Percentiles rank a stretch among this genome's conserved stretches.
These are phyloP conservation scores for Salvia hispanica DNA, from an alignment of 257 asterid genomes.

Conservation along the genomic window DNA sequence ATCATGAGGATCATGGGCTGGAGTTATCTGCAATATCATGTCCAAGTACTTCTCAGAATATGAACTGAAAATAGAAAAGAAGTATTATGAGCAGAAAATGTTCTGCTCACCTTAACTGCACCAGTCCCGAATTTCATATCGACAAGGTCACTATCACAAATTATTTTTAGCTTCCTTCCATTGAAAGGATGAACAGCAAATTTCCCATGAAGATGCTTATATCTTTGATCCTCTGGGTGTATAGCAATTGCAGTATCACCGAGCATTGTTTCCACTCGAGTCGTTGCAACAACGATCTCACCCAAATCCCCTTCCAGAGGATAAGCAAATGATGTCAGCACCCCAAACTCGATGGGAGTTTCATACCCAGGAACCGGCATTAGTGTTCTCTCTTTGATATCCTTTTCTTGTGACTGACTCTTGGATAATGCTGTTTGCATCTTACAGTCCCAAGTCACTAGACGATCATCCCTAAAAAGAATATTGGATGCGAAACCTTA, in stretches of 20 bases:
- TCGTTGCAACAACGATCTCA: slow-evolving; percentile 95
- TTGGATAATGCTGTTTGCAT: slow-evolving; percentile 95
- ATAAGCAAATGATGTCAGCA: slow-evolving; percentile 93
- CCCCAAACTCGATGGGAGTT: slow-evolving; percentile 85
- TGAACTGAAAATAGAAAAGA: slow-evolving; percentile 10
- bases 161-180: too few species aligned
- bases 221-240: slow-evolving; percentile 86
- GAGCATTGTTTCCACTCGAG: slow-evolving; percentile 93
- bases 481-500: slow-evolving; percentile 20
- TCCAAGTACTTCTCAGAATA: slow-evolving; percentile 24
- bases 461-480: slow-evolving; percentile 69
- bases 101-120: slow-evolving; percentile 77
- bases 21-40: slow-evolving; percentile 75
- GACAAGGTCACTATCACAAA: slow-evolving; percentile 82
- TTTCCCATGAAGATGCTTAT: slow-evolving; percentile 81
- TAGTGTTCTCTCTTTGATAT: slow-evolving; percentile 72
- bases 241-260: slow-evolving; percentile 97
- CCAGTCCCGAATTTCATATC: slow-evolving; percentile 96
- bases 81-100: slow-evolving; percentile 23
- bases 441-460: slow-evolving; percentile 98
- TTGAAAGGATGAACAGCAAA: slow-evolving; percentile 85
- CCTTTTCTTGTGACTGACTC: too few species aligned
- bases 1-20: slow-evolving; percentile 99
- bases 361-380: slow-evolving; percentile 74
- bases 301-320: slow-evolving; percentile 83